These are phyloP conservation scores for Erodium maritimum DNA, from an alignment of 345 rosid genomes.

Conservation along the genomic window DNA sequence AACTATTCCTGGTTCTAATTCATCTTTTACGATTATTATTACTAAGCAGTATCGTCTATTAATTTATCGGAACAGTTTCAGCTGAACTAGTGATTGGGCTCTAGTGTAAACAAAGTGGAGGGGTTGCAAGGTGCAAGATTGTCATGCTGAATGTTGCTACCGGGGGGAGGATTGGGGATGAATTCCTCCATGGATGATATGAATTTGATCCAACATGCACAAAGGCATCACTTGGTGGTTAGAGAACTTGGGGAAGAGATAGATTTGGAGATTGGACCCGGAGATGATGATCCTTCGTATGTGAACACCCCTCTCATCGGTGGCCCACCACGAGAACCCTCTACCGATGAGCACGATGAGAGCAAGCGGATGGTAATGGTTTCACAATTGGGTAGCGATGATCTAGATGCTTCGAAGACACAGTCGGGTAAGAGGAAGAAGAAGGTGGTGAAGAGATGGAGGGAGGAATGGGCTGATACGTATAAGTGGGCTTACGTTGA, in stretches of 20 bases:
- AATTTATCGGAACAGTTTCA: background rate
- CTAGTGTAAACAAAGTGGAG: background rate
- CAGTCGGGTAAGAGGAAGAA: conserved; percentile 79
- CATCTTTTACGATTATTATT: background rate
- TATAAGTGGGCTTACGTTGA: conserved; percentile 99
- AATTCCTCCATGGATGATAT: conserved; percentile 92
- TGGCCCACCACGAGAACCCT: conserved; percentile 52
- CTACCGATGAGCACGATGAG: conserved; percentile 74
- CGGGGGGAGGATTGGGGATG: conserved; percentile 70
- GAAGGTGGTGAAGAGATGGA: conserved; percentile 96
- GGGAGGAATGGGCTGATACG: conserved; percentile 99
- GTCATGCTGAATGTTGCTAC: conserved; percentile 95
- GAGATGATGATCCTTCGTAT: conserved; percentile 82
- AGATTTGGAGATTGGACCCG: conserved; percentile 93
- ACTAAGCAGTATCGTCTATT: background rate
- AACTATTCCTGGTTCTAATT: too few species aligned
- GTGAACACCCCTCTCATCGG: conserved; percentile 59
- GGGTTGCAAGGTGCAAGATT: conserved; percentile 10
- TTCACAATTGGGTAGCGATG: conserved; percentile 56
- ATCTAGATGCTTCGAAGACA: conserved; percentile 55
- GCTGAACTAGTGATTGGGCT: background rate
- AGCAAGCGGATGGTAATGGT: conserved; percentile 63
- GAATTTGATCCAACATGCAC: conserved; percentile 92
- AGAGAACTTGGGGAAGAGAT: conserved; percentile 93
- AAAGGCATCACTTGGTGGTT: conserved; percentile 87